Evolutionary conservation across 306 rosid species (phyloP), one percentile per base, ranked within the genome.

Genomic region (Vachellia pachyceras): DNA sequence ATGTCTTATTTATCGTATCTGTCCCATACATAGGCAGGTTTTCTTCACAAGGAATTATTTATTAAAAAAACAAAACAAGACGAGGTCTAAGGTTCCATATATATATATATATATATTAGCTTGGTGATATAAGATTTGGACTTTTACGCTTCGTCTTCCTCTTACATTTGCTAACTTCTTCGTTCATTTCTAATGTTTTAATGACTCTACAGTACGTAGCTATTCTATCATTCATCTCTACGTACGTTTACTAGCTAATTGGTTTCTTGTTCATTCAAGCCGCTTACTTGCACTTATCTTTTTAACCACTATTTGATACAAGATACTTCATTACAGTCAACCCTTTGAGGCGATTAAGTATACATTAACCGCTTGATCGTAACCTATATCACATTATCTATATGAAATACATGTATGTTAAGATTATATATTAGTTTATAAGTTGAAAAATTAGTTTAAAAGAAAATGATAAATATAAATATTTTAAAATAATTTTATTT

Each of bases 131-230:
- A 76, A 58, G 55, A 6, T 5, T 52, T 42, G 67, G 65, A 77
- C 54, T 80, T 22, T 41, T 10, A 13, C 23, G 40, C 70, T 72
- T 72, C 66, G 57, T 66, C 74, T 11, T 77, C 15, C 4, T 72
- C 12, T 73, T 73, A 66, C 40, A 73, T 73, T 73, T 74, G 57
- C 35, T 82, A 69, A 50, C 64, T 82, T 82, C 12, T 54, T 37
- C 23, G 54, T 71, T 37, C 73, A 47, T 18, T 72, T 57, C 69
- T 47, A 49, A 46, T 61, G 20, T 18, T 58, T 58, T 25, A 10
- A 60, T 23, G 39, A 23, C 5, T 23, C 15, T 10, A 60, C 66
- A 9, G 7, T 25, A 12, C 17, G 12, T 60, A 12, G 33, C 15
- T 54, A 0, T 25, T 22, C 3, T 6, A 1, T 58, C 23, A 10